These are phyloP conservation scores for Corynascus novoguineensis DNA, from an alignment of 495 filamentous ascomycete genomes.

Conservation along the genomic window DNA sequence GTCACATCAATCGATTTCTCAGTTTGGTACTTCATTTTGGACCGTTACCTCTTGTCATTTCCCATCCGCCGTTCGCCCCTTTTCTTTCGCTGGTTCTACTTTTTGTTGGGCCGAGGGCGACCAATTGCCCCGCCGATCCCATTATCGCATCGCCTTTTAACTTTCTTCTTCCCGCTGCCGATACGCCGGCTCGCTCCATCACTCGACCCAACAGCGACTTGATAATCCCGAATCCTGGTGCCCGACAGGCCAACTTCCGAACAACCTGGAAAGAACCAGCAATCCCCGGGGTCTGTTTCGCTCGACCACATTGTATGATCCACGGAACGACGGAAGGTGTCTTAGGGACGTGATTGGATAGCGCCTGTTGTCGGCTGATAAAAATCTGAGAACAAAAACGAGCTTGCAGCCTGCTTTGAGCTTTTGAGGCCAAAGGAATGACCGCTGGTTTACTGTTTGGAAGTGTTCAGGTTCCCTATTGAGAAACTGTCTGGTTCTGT, in stretches of 20 bases:
- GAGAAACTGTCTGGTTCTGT: too few relatives aligned
- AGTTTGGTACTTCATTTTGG: slow-evolving; percentile 16
- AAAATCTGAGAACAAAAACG: too few relatives aligned
- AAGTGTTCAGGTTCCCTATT: too few relatives aligned
- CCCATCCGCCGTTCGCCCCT: slow-evolving; percentile 3
- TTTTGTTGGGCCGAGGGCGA: slow-evolving; percentile 5
- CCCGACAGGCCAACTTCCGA: background rate
- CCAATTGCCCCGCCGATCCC: slow-evolving; percentile 12
- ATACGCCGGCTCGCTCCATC: background rate
- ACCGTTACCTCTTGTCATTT: slow-evolving; percentile 14
- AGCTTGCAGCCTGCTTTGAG: too few relatives aligned
- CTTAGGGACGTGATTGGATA: too few relatives aligned
- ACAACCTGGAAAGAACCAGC: background rate
- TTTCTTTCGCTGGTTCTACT: background rate
- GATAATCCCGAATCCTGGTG: too few relatives aligned
- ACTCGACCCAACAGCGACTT: background rate
- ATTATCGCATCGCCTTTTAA: slow-evolving; percentile 2
- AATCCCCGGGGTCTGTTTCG: too few relatives aligned
- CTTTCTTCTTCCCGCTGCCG: slow-evolving; percentile 4
- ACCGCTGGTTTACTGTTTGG: too few relatives aligned
- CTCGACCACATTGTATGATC: too few relatives aligned
- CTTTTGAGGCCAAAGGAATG: too few relatives aligned
- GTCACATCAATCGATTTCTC: background rate
- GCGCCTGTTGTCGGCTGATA: too few relatives aligned
- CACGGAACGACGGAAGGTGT: too few relatives aligned